Percentiles rank a stretch among this genome's conserved stretches.
These are phyloP conservation scores for Amaranthus palmeri DNA, from an alignment of 148 eudicot species.

Conservation along the genomic window DNA sequence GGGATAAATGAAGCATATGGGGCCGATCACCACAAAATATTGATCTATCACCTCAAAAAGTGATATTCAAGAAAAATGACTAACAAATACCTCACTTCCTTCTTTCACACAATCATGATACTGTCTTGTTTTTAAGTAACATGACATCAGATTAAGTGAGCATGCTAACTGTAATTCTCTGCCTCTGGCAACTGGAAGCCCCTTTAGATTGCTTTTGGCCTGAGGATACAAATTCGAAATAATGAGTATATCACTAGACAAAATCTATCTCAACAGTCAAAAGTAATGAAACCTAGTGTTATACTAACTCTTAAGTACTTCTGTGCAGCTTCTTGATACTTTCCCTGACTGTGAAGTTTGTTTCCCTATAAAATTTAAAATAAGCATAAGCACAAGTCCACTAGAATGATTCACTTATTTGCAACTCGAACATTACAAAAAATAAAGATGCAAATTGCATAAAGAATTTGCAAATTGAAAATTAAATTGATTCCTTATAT, in stretches of 20 bases:
- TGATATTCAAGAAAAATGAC: not conserved
- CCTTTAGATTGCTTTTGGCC: slow-evolving; percentile 85
- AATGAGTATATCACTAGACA: not conserved
- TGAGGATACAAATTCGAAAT: slow-evolving; percentile 20
- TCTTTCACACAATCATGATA: slow-evolving; percentile 73
- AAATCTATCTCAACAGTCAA: not conserved
- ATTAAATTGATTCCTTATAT: not conserved
- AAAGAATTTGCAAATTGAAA: not conserved
- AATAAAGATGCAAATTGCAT: not conserved
- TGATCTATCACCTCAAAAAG: not conserved
- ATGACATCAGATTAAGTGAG: slow-evolving; percentile 96
- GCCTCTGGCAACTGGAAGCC: slow-evolving; percentile 53
- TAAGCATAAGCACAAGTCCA: slow-evolving; percentile 13
- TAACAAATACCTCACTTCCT: slow-evolving; percentile 76
- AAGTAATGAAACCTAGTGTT: not conserved
- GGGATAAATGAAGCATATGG: not conserved
- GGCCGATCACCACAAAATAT: not conserved
- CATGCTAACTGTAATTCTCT: slow-evolving; percentile 59
- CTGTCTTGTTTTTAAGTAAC: slow-evolving; percentile 79
- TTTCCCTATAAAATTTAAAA: slow-evolving; percentile 58
- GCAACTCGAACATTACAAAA: not conserved
- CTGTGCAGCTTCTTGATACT: slow-evolving; percentile 60
- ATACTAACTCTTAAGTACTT: slow-evolving; percentile 81
- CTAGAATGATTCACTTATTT: not conserved
- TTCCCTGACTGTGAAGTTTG: slow-evolving; percentile 79